Evolutionary conservation across 805 yeast genomes (phyloP).

Genomic region (Cyberlindnera lachancei): DNA sequence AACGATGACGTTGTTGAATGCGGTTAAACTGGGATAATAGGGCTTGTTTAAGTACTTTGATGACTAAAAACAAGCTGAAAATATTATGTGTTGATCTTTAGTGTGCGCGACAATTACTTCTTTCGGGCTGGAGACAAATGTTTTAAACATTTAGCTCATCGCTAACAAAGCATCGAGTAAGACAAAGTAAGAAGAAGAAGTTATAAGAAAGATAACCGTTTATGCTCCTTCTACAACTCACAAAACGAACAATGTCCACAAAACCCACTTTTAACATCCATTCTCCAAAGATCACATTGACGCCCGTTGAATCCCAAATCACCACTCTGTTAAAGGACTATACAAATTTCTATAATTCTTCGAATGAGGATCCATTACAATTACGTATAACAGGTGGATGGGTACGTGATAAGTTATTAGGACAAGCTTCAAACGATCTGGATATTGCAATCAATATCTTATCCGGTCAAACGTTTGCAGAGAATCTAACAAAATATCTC

Average conservation of each 20-base stretch:
- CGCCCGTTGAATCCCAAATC: conserved; percentile 36
- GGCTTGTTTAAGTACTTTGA: no score
- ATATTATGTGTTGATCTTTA: no score
- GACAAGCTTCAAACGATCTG: conserved; percentile 73
- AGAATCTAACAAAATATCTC: conserved; percentile 47
- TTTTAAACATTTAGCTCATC: no score
- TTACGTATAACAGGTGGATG: conserved; percentile 94
- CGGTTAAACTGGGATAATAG: no score
- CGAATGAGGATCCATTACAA: conserved; percentile 27
- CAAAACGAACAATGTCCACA: conserved; percentile 12
- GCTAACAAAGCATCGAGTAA: no score
- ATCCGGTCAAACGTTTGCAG: conserved; percentile 84
- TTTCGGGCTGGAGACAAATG: no score
- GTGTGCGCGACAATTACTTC: no score
- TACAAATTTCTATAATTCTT: conserved; percentile 15
- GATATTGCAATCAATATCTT: conserved; percentile 85
- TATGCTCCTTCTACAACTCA: no score
- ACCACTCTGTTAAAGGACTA: conserved; percentile 33
- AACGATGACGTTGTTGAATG: no score
- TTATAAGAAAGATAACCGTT: no score
- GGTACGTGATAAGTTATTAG: conserved; percentile 92
- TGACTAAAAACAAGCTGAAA: no score
- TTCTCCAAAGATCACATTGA: conserved; percentile 25
- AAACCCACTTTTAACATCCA: conserved; percentile 3
- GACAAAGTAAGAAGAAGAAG: no score